Conservation (phyloP, 129 eudicot genomes). For the Oenanthe sinensis region DNA sequence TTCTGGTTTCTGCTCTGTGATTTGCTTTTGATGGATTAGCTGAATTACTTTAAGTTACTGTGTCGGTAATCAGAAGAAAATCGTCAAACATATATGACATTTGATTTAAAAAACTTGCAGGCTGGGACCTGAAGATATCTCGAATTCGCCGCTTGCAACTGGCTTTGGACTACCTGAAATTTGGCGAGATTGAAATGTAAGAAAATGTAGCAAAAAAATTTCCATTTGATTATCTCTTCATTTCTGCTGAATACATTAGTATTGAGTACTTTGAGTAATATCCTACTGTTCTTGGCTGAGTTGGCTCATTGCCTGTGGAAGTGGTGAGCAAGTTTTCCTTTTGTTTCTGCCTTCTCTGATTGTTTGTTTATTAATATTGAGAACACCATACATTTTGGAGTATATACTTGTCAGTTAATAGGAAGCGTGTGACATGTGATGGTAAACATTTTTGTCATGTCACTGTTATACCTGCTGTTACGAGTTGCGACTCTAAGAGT, state of each 20-base stretch:
- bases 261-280: background rate
- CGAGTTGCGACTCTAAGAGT: background rate
- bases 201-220: conserved; percentile 15
- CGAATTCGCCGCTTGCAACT: conserved; percentile 89
- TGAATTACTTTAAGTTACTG: background rate
- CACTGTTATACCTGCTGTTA: background rate
- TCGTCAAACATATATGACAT: background rate
- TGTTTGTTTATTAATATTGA: background rate
- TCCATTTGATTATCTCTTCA: background rate
- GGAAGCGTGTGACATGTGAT: background rate
- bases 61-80: background rate
- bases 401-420: background rate
- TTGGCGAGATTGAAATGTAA: conserved; percentile 84
- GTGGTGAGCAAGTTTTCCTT: conserved; percentile 1
- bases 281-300: background rate
- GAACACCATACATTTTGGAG: background rate
- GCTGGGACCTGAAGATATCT: conserved; percentile 70
- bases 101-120: conserved; percentile 34
- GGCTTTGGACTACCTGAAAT: conserved; percentile 77
- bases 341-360: background rate
- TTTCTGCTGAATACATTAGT: background rate
- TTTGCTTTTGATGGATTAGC: conserved; percentile 1
- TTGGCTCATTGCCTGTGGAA: background rate
- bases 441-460: background rate
- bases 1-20: background rate